Evolutionary conservation across 495 filamentous ascomycete species (phyloP).

Genomic region (Aspergillus homomorphus): DNA sequence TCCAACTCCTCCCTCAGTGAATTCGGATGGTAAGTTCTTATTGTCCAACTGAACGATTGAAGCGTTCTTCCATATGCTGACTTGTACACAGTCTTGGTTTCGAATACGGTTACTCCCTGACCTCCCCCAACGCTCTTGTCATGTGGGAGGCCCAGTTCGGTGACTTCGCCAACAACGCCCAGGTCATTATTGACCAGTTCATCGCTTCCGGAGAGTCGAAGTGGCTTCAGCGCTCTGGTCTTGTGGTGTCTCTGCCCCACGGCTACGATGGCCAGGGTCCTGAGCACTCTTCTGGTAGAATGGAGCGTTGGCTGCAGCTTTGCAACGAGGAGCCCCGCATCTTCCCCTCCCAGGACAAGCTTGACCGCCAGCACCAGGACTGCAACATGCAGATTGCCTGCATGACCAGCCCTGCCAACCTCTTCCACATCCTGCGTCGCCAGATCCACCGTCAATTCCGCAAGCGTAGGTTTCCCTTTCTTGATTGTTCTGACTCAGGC

Average conservation of each 20-base stretch:
- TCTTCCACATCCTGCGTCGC: constrained; percentile 93
- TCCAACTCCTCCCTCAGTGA: constrained; percentile 96
- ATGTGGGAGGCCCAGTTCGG: constrained; percentile 99
- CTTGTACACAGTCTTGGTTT: constrained; percentile 68
- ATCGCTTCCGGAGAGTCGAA: constrained; percentile 95
- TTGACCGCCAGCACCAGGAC: constrained; percentile 97
- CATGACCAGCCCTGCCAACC: constrained; percentile 87
- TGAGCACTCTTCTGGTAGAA: constrained; percentile 95
- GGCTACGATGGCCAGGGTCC: constrained; percentile 98
- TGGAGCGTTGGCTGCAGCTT: constrained; percentile 96
- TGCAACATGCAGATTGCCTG: constrained; percentile 98
- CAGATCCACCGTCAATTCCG: constrained; percentile 99
- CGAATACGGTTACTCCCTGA: constrained; percentile 97
- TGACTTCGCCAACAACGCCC: constrained; percentile 98
- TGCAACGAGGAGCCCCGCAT: constrained; percentile 96
- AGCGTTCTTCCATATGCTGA: constrained; percentile 19
- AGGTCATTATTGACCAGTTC: constrained; percentile 99
- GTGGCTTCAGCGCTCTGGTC: constrained; percentile 95
- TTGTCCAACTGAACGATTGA: background rate
- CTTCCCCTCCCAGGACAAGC: constrained; percentile 81
- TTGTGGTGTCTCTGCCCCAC: constrained; percentile 92
- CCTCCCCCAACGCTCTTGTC: constrained; percentile 91
- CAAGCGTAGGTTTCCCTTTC: constrained; percentile 69
- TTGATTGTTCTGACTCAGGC: constrained; percentile 32
- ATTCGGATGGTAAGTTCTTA: constrained; percentile 67